Percentiles rank a stretch among this genome's conserved stretches.
Conservation (phyloP, 441 rosid species). For the Macaranga tanarius region DNA sequence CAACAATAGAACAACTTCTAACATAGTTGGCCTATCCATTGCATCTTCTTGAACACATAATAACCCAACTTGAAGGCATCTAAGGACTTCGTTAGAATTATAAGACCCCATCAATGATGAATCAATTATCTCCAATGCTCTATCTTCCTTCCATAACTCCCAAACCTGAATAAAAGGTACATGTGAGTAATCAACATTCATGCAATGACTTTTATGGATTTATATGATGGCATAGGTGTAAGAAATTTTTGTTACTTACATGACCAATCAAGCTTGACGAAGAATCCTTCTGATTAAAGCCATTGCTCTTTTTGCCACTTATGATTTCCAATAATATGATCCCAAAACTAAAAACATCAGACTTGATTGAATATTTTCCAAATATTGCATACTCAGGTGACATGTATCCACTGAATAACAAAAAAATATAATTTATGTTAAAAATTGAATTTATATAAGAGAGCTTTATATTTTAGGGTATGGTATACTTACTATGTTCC, state of each 20-base stretch:
- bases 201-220: background rate
- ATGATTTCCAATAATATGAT: too few species aligned
- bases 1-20: too few species aligned
- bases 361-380: too few species aligned
- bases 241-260: conserved; percentile 24
- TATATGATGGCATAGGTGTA: background rate
- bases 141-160: conserved; percentile 38
- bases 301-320: too few species aligned
- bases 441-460: background rate
- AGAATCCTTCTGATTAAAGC: too few species aligned
- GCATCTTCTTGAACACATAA: too few species aligned
- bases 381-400: too few species aligned
- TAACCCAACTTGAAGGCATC: conserved; percentile 43
- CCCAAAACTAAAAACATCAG: too few species aligned
- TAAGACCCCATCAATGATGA: conserved; percentile 22
- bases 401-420: too few species aligned
- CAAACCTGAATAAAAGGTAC: conserved; percentile 32
- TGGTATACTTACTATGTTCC: conserved; percentile 24
- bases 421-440: background rate
- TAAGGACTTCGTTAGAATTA: conserved; percentile 23
- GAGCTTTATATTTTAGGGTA: background rate
- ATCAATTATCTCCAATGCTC: too few species aligned
- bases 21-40: too few species aligned
- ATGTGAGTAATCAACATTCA: background rate
- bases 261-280: too few species aligned